These are phyloP conservation scores for Dioscorea zingiberensis DNA, from an alignment of 106 monocot genomes.

Conservation along the genomic window DNA sequence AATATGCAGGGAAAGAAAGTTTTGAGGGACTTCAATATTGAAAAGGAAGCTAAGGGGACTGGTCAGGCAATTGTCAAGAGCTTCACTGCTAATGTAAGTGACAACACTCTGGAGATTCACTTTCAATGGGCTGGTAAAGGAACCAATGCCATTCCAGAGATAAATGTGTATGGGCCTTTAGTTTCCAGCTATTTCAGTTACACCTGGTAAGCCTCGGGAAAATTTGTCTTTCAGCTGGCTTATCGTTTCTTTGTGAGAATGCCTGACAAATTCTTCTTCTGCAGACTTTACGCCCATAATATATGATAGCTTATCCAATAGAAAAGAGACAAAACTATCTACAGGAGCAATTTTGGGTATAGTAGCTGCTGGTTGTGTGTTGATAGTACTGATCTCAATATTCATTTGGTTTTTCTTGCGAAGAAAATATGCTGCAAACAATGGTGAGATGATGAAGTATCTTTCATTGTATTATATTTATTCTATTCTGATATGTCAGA, in stretches of 20 bases:
- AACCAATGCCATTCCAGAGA: slow-evolving; percentile 15
- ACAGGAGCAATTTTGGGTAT: slow-evolving; percentile 15
- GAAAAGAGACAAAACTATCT: slow-evolving; percentile 5
- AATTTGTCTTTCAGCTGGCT: not conserved
- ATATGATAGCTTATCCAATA: not conserved
- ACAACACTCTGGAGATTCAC: slow-evolving; percentile 47
- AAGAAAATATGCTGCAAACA: slow-evolving; percentile 15
- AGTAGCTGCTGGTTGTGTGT: slow-evolving; percentile 2
- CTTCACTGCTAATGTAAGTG: slow-evolving; percentile 30
- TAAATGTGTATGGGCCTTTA: slow-evolving; percentile 41
- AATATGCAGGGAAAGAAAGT: slow-evolving; percentile 45
- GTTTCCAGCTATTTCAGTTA: slow-evolving; percentile 66
- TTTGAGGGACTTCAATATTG: slow-evolving; percentile 48
- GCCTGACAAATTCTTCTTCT: not conserved
- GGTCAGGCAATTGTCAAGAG: slow-evolving; percentile 21
- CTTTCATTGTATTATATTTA: not conserved
- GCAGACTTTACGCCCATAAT: slow-evolving; percentile 14
- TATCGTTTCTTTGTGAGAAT: not conserved
- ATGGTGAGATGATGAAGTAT: slow-evolving; percentile 4
- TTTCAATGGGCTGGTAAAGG: slow-evolving; percentile 40
- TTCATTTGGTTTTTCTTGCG: slow-evolving; percentile 11
- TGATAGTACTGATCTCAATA: not conserved
- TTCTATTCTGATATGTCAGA: no score
- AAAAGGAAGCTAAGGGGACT: slow-evolving; percentile 38
- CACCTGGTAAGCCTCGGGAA: slow-evolving; percentile 28